A percentile compares a stretch with the other conserved stretches of the same genome.
Evolutionary conservation across 345 rosid genomes (phyloP).

Genomic region (Durio zibethinus): DNA sequence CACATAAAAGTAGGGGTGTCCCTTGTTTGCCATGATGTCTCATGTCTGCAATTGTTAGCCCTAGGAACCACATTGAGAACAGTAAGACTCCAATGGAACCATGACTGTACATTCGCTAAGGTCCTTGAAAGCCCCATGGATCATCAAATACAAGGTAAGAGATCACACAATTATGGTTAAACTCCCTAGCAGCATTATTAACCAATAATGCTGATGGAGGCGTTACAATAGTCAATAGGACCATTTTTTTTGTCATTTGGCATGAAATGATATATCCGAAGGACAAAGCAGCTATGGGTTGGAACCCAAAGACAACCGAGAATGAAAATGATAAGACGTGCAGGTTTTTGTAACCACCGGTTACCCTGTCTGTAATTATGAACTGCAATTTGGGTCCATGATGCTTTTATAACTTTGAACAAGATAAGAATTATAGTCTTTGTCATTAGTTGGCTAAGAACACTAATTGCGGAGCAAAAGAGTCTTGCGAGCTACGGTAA

Average conservation of each 20-base stretch:
- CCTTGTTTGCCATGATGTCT: not conserved
- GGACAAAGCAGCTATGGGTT: not conserved
- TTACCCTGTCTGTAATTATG: not conserved
- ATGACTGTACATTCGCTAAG: not conserved
- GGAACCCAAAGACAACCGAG: slow-evolving; percentile 14
- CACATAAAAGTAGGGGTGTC: not conserved
- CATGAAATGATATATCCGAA: not conserved
- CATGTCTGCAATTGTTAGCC: not conserved
- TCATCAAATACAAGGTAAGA: not conserved
- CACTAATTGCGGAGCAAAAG: not conserved
- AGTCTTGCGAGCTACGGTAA: not conserved
- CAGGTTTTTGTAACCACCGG: not conserved
- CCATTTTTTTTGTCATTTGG: not conserved
- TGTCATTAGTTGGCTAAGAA: slow-evolving; percentile 6
- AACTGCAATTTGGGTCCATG: slow-evolving; percentile 15
- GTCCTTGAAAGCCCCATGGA: slow-evolving; percentile 1
- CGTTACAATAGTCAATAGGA: not conserved
- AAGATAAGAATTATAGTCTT: not conserved
- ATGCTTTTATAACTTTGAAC: slow-evolving; percentile 2
- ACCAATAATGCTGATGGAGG: slow-evolving; percentile 7
- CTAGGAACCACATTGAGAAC: not conserved
- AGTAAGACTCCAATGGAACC: slow-evolving; percentile 1
- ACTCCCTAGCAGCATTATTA: not conserved
- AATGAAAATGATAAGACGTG: slow-evolving; percentile 17
- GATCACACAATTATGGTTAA: not conserved